A percentile compares a stretch with the other conserved stretches of the same genome.
These are phyloP conservation scores for Myxozyma monticola DNA, from an alignment of 805 yeast genomes.

Conservation along the genomic window DNA sequence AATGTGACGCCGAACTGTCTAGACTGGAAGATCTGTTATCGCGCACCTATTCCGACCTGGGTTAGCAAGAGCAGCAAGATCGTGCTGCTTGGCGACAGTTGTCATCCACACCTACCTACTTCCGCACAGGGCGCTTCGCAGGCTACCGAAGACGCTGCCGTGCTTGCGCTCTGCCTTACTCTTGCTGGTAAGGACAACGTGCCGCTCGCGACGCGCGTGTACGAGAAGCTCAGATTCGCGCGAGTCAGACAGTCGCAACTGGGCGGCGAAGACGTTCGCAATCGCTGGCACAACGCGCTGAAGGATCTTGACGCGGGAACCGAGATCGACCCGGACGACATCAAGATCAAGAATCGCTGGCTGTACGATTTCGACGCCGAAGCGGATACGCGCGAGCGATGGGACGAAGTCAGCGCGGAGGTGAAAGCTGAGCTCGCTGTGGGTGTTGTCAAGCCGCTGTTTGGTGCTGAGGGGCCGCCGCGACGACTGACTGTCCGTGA, in stretches of 20 bases:
- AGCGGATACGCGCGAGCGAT: slow-evolving; percentile 1
- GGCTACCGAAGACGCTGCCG: slow-evolving; percentile 7
- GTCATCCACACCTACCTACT: slow-evolving; percentile 4
- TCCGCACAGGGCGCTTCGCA: slow-evolving; percentile 10
- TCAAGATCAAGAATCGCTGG: slow-evolving; percentile 12
- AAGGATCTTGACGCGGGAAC: slow-evolving; percentile 1
- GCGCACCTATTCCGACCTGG: slow-evolving; percentile 3
- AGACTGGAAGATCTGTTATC: slow-evolving; percentile 3
- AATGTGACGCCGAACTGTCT: background rate
- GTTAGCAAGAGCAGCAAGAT: slow-evolving; percentile 4
- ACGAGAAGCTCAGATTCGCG: slow-evolving; percentile 6
- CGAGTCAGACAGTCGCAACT: slow-evolving; percentile 7
- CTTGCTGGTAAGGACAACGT: slow-evolving; percentile 5
- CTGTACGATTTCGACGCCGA: slow-evolving; percentile 2
- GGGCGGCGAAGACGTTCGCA: slow-evolving; percentile 7
- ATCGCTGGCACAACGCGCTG: slow-evolving; percentile 9
- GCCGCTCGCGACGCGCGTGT: slow-evolving; percentile 4
- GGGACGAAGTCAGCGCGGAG: slow-evolving; percentile 2
- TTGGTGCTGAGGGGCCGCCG: slow-evolving; percentile 6
- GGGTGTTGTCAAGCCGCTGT: slow-evolving; percentile 2
- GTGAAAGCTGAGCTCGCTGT: slow-evolving; percentile 1
- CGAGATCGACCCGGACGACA: slow-evolving; percentile 6
- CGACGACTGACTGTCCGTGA: slow-evolving; percentile 2
- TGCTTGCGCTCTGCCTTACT: background rate
- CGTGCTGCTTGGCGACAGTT: slow-evolving; percentile 4